Evolutionary conservation across 768 basidiomycete genomes (phyloP).

Genomic region (Suillus plorans): DNA sequence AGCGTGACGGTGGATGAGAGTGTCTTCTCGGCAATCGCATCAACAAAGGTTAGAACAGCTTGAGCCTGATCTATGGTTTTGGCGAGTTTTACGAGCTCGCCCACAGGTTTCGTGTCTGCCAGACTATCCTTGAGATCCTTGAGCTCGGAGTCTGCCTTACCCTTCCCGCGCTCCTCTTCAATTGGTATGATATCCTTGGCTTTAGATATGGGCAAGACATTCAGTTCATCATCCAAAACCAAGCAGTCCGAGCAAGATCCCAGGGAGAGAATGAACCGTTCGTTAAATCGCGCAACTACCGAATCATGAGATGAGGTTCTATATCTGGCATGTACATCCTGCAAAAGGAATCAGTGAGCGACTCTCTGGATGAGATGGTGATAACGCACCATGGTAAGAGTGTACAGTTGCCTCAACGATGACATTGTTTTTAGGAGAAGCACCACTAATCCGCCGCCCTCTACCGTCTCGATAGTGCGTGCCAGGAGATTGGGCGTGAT

Average conservation of each 20-base stretch:
- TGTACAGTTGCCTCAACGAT: slow-evolving; percentile 87
- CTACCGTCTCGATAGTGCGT: slow-evolving; percentile 96
- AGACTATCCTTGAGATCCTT: slow-evolving; percentile 76
- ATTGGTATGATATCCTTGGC: slow-evolving; percentile 88
- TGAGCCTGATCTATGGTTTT: slow-evolving; percentile 95
- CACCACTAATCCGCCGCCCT: slow-evolving; percentile 90
- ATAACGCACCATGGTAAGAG: slow-evolving; percentile 71
- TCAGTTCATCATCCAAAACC: slow-evolving; percentile 95
- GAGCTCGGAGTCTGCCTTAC: slow-evolving; percentile 61
- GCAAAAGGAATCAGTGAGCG: background rate
- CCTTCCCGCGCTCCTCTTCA: slow-evolving; percentile 48
- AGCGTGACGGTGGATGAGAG: slow-evolving; percentile 93
- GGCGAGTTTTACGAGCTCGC: slow-evolving; percentile 85
- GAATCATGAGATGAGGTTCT: slow-evolving; percentile 88
- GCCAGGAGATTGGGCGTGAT: slow-evolving; percentile 97
- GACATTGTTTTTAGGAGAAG: slow-evolving; percentile 94
- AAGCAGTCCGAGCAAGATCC: slow-evolving; percentile 92
- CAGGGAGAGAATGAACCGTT: slow-evolving; percentile 96
- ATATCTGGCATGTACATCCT: slow-evolving; percentile 97
- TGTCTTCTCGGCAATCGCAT: slow-evolving; percentile 91
- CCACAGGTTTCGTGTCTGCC: slow-evolving; percentile 80
- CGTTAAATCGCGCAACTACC: slow-evolving; percentile 95
- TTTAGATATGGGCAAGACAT: slow-evolving; percentile 92
- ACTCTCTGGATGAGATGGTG: background rate
- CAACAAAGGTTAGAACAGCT: slow-evolving; percentile 91